Base-by-base conservation (phyloP, 352 stramenopile genomes). In the Globisporangium apiculatum region DNA sequence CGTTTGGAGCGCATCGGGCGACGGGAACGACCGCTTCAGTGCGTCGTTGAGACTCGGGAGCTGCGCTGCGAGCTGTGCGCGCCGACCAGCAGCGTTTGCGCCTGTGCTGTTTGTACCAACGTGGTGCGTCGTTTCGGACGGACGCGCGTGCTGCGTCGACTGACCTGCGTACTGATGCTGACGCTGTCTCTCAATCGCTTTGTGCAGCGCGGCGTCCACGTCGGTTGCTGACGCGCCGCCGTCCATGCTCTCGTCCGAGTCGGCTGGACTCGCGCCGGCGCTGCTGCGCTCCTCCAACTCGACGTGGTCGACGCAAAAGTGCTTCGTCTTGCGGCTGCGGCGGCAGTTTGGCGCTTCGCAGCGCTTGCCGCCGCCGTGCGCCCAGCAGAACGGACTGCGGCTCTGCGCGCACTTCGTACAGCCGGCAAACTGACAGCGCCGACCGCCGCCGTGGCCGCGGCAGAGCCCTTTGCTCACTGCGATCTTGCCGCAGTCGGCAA, bases 401-500 rank as follows among this genome's bases (percentile, higher is more conserved):
- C 79, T 90, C 64, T 92, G 82, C 6, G 82, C 82, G 31, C 79
- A 87, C 66, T 86, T 89, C 52, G 72, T 84, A 57, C 82, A 92
- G 0, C 68, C 77, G 7, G 65, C 17, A 18, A 82, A 71, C 64
- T 86, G 80, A 51, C 82, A 92, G 35, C 82, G 69, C 9, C 79
- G 71, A 0, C 82, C 82, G 15, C 82, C 82, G 18, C 82, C 82
- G 55, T 92, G 82, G n/a, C 78, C 75, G 15, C 82, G 77, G 60
- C 82, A 91, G 2, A 79, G 61, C 5, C 79, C 79, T 53, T 84
- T 85, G 61, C 84, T 87, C 53, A 92, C 82, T 40, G 79, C 78
- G 45, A 85, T 87, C 59, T 89, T 88, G 45, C 72, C 75, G 37
- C 84, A 94, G 42, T 73, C 72, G n/a, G 76, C 66, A 24, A 81